Conservation (phyloP, 2,329 filamentous ascomycete species). For the Rosellinia necatrix region DNA sequence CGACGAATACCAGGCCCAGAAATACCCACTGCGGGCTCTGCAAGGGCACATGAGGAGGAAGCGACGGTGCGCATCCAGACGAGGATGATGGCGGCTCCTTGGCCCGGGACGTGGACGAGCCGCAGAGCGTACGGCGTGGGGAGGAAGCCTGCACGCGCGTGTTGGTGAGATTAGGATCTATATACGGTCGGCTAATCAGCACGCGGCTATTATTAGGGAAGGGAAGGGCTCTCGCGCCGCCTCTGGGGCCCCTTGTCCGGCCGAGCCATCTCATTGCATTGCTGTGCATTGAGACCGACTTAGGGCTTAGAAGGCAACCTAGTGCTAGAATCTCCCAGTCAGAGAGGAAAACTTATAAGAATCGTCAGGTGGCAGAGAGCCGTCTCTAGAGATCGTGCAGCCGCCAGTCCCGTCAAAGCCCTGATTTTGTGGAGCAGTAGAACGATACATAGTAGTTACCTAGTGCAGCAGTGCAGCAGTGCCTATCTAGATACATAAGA, state of each 20-base stretch:
- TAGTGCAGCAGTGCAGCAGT: too few species aligned
- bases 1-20: slow-evolving; percentile 15
- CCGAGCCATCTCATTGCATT: slow-evolving; percentile 27
- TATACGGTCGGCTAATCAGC: background rate
- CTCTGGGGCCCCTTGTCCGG: slow-evolving; percentile 4
- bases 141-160: background rate
- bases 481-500: too few species aligned
- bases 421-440: too few species aligned
- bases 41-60: background rate
- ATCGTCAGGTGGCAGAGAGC: too few species aligned
- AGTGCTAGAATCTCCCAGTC: too few species aligned
- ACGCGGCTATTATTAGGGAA: background rate
- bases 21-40: slow-evolving; percentile 17
- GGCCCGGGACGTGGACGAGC: background rate
- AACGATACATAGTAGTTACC: too few species aligned
- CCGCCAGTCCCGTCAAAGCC: too few species aligned
- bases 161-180: background rate
- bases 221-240: background rate
- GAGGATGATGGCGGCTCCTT: slow-evolving; percentile 1
- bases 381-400: too few species aligned
- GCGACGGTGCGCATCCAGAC: background rate
- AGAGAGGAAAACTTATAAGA: too few species aligned
- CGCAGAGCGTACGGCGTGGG: background rate
- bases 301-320: too few species aligned
- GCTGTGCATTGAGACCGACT: slow-evolving; percentile 14